Evolutionary conservation across 2,329 filamentous ascomycete species (phyloP).

Genomic region (Alternaria dauci): DNA sequence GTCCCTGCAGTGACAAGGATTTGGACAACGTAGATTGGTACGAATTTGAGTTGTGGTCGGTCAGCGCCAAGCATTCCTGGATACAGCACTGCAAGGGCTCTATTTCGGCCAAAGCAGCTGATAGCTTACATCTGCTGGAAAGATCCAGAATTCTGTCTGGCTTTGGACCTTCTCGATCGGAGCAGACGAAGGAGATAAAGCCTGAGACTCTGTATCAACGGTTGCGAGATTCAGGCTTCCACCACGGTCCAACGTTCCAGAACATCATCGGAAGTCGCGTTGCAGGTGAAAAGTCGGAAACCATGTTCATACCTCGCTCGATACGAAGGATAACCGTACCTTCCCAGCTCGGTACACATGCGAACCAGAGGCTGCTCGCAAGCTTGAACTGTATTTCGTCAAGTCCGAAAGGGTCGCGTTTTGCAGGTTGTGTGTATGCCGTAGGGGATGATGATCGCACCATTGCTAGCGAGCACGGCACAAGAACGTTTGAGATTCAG

Average conservation of each 20-base stretch:
- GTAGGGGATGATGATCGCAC: not conserved
- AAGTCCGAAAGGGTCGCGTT: not conserved
- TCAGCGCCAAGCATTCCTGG: constrained; percentile 5
- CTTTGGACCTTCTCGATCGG: not conserved
- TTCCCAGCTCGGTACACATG: not conserved
- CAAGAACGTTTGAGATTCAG: not conserved
- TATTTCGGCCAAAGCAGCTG: not conserved
- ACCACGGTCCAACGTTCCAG: constrained; percentile 27
- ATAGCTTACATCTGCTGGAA: not conserved
- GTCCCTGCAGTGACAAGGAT: constrained; percentile 8
- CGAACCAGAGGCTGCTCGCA: not conserved
- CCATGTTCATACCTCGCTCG: constrained; percentile 21
- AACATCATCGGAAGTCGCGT: constrained; percentile 6
- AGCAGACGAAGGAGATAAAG: constrained; percentile 26
- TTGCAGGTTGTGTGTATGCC: not conserved
- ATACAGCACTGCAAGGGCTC: constrained; percentile 4
- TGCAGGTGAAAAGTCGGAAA: not conserved
- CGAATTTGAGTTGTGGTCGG: constrained; percentile 9
- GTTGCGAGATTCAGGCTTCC: constrained; percentile 52
- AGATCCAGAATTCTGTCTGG: not conserved
- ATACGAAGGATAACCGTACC: constrained; percentile 10
- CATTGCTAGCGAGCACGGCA: not conserved
- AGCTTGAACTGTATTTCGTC: not conserved
- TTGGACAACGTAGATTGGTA: constrained; percentile 8
- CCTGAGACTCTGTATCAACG: constrained; percentile 33